Evolutionary conservation across 192 early-diverging fungal genomes (phyloP), one percentile per base, ranked within the genome.

Genomic region (Tieghemiomyces parasiticus): DNA sequence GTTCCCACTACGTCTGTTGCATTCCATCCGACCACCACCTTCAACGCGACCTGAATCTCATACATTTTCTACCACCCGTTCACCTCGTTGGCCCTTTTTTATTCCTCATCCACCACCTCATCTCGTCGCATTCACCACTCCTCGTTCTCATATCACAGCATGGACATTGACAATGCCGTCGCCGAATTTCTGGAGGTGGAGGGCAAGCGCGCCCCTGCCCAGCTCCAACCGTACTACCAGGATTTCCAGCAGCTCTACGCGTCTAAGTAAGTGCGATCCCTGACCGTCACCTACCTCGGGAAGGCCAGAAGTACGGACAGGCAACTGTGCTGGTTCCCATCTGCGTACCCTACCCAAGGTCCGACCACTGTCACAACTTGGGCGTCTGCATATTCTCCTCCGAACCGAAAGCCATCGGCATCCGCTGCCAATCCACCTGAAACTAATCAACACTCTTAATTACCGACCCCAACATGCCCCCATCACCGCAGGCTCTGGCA

Each of bases 401-500:
- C n/a, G n/a, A n/a, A n/a, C n/a, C n/a, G n/a, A n/a, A n/a, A n/a
- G n/a, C n/a, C n/a, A n/a, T n/a, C n/a, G n/a, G n/a, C n/a, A n/a
- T n/a, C n/a, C n/a, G n/a, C n/a, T n/a, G n/a, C n/a, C n/a, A n/a
- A n/a, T n/a, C n/a, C n/a, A n/a, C n/a, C n/a, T n/a, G n/a, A n/a
- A n/a, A n/a, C n/a, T n/a, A n/a, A n/a, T n/a, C n/a, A n/a, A n/a
- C n/a, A n/a, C n/a, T n/a, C n/a, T n/a, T n/a, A n/a, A n/a, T n/a
- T n/a, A n/a, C n/a, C n/a, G n/a, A n/a, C n/a, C n/a, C n/a, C n/a
- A n/a, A n/a, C n/a, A n/a, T n/a, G n/a, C n/a, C n/a, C n/a, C n/a
- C n/a, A n/a, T n/a, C n/a, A n/a, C 38, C 44, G 4, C 63, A 96
- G 93, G 67, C 79, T 99, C 58, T 99, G 93, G 93, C 96, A 99